Evolutionary conservation across 345 rosid species (phyloP), one percentile per base, ranked within the genome.

Genomic region (Cardiospermum halicacabum): DNA sequence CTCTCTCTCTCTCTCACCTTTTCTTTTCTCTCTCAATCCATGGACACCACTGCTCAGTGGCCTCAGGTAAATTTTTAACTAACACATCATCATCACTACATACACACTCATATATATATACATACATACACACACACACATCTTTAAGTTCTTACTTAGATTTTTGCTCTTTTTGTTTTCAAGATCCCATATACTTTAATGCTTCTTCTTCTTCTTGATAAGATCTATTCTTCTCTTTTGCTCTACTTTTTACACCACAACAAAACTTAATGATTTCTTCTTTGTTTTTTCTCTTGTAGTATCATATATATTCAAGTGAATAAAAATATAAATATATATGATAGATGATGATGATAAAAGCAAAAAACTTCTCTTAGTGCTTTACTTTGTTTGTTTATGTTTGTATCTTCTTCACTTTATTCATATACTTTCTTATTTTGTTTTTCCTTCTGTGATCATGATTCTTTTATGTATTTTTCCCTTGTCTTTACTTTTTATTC

Each of bases 41-140:
- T 72, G 81, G 78, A 81, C 57, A 65, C 67, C 62, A 57, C 82
- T 67, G 53, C 77, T 67, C 75, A 75, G 58, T 76, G 77, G 79
- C 79, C 79, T 36, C 81, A 81, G 85, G 85, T 78, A 74, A 58
- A 58, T 43, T 45, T 45, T 22, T 45, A 27, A 39, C 67, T 48
- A 18, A 13, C 5, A 49, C 11, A 45, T 3, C 42, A 21, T n/a
- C n/a, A n/a, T n/a, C n/a, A n/a, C n/a, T n/a, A n/a, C n/a, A n/a
- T n/a, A n/a, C n/a, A n/a, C n/a, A n/a, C n/a, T n/a, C n/a, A n/a
- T n/a, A n/a, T n/a, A n/a, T n/a, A n/a, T n/a, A n/a, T n/a, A n/a
- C n/a, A n/a, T n/a, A n/a, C n/a, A n/a, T n/a, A n/a, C n/a, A n/a
- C n/a, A n/a, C n/a, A n/a, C n/a, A n/a, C n/a, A n/a, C n/a, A n/a